Evolutionary conservation across 805 yeast genomes (phyloP), one percentile per base, ranked within the genome.

Genomic region (Wickerhamomyces canadensis): DNA sequence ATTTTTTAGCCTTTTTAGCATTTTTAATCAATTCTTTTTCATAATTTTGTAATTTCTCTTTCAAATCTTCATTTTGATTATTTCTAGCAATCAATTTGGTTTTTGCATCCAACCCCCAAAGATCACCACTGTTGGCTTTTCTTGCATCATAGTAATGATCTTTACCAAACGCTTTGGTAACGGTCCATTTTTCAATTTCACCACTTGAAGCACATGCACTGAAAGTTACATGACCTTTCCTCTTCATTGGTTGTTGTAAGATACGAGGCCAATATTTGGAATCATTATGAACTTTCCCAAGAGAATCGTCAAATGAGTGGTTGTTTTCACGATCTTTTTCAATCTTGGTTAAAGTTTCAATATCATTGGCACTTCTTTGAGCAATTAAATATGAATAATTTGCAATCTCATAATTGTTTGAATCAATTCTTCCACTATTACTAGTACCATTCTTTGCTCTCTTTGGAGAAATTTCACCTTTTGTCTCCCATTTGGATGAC

Each of bases 71-170:
- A 45, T 52, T 51, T 27, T 55, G 59, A 38, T 62, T 64, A 28
- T 62, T 60, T 30, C 53, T 58, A 4, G 67, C 64, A 33, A 55
- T 55, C 3, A 62, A 48, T 21, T 67, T 70, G 3, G 76, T 66
- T 55, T 82, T 83, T 3, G 79, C 79, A 25, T 72, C 84, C 27
- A 79, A 58, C 0, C 84, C 80, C 98, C 98, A 93, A 36, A 80
- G 61, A 56, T 93, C 98, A 17, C 96, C 96, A 54, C 75, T 74
- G n/a, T 60, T 60, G 0, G 86, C 76, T 57, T 93, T 91, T 38
- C 97, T 70, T 0, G 96, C 96, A 64, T 93, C 98, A 53, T 85
- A 94, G 49, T 86, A 93, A 3, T 68, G 76, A 43, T 76, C 82
- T 43, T 77, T 76, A 6, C 86, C 84, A 37, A 74, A 68, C 15